These are phyloP conservation scores for Puccinia horiana DNA, from an alignment of 1,284 basidiomycete genomes.

Conservation along the genomic window DNA sequence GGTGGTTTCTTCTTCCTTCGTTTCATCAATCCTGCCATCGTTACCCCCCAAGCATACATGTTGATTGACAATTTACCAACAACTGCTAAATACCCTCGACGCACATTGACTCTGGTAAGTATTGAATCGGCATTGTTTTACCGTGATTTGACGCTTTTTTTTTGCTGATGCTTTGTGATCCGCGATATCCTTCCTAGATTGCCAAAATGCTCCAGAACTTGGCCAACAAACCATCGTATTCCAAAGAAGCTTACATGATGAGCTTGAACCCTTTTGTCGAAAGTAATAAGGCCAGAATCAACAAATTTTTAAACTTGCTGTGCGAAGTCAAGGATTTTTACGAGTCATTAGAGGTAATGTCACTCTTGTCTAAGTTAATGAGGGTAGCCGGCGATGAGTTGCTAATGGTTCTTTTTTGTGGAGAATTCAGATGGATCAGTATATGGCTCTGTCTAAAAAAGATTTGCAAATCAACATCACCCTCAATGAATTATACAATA, in stretches of 20 bases:
- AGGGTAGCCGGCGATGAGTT: background rate
- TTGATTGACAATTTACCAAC: slow-evolving; percentile 88
- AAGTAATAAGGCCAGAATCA: slow-evolving; percentile 95
- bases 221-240: slow-evolving; percentile 96
- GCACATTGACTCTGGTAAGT: slow-evolving; percentile 86
- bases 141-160: too few species aligned
- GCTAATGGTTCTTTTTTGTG: background rate
- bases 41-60: slow-evolving; percentile 99
- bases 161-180: slow-evolving; percentile 29
- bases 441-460: slow-evolving; percentile 99
- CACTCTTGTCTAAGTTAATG: background rate
- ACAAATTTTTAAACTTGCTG: slow-evolving; percentile 90
- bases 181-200: slow-evolving; percentile 66
- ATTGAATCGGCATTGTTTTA: slow-evolving; percentile 38
- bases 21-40: slow-evolving; percentile 99
- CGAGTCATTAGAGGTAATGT: slow-evolving; percentile 86
- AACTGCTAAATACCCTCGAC: slow-evolving; percentile 84
- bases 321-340: slow-evolving; percentile 99
- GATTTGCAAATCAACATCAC: slow-evolving; percentile 97
- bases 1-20: slow-evolving; percentile 99
- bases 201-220: slow-evolving; percentile 99
- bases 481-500: slow-evolving; percentile 98
- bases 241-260: slow-evolving; percentile 98
- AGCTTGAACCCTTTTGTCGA: slow-evolving; percentile 97
- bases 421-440: slow-evolving; percentile 84